Conservation (phyloP, 495 filamentous ascomycete species). For the Aspergillus campestris region DNA sequence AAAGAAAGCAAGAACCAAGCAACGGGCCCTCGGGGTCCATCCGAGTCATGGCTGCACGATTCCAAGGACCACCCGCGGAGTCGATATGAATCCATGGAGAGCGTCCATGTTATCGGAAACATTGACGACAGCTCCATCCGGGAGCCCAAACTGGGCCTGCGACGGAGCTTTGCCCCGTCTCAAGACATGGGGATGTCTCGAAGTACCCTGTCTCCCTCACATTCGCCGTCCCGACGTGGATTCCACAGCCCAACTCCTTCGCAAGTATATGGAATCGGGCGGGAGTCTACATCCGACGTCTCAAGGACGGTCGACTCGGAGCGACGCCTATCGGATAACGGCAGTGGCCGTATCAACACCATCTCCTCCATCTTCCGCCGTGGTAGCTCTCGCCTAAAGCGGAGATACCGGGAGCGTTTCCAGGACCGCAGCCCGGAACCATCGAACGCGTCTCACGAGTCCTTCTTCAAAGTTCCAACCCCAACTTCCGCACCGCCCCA, state of each 20-base stretch:
- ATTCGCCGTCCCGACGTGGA: slow-evolving; percentile 45
- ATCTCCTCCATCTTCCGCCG: slow-evolving; percentile 72
- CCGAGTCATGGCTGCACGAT: slow-evolving; percentile 27
- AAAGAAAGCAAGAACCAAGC: slow-evolving; percentile 4
- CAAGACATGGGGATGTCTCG: slow-evolving; percentile 42
- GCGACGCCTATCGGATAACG: slow-evolving; percentile 41
- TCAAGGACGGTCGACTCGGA: slow-evolving; percentile 31
- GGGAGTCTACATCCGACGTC: slow-evolving; percentile 37
- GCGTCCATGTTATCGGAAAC: slow-evolving; percentile 26
- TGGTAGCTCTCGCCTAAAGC: slow-evolving; percentile 48
- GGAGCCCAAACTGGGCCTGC: slow-evolving; percentile 20
- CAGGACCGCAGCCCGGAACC: slow-evolving; percentile 47
- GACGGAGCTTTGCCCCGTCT: slow-evolving; percentile 33
- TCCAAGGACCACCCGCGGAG: slow-evolving; percentile 20
- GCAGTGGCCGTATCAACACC: slow-evolving; percentile 31
- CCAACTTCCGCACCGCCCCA: slow-evolving; percentile 27
- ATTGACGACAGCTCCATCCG: slow-evolving; percentile 33
- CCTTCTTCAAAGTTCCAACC: slow-evolving; percentile 46
- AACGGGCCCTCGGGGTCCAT: slow-evolving; percentile 4
- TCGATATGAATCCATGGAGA: slow-evolving; percentile 25
- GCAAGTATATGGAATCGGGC: slow-evolving; percentile 42
- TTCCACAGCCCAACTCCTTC: slow-evolving; percentile 45
- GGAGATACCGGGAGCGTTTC: slow-evolving; percentile 49
- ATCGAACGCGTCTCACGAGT: slow-evolving; percentile 83
- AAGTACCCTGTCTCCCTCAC: slow-evolving; percentile 47